Conservation (phyloP, 2,329 filamentous ascomycete species). For the Torrubiellomyces zombiae region DNA sequence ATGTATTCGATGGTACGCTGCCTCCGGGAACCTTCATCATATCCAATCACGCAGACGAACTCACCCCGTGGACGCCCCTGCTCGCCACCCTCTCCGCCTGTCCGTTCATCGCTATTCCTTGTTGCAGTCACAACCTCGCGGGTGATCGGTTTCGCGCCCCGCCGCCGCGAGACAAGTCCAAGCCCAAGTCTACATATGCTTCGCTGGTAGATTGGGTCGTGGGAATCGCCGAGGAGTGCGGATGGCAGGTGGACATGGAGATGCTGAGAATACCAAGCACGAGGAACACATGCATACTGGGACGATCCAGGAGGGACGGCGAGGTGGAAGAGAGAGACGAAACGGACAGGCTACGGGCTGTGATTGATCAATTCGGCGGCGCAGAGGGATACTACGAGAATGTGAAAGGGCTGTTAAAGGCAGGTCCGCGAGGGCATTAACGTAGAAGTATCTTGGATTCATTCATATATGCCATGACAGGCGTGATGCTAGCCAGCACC, state of each 20-base stretch:
- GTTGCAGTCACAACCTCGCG: slow-evolving; percentile 77
- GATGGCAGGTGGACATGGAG: slow-evolving; percentile 65
- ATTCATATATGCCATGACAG: no score
- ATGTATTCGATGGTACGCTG: slow-evolving; percentile 58
- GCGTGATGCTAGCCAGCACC: no score
- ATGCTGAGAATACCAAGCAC: slow-evolving; percentile 86
- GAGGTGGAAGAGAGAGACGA: slow-evolving; percentile 12
- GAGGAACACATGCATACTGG: slow-evolving; percentile 67
- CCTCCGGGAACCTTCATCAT: slow-evolving; percentile 70
- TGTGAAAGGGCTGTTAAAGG: slow-evolving; percentile 43
- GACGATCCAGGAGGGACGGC: slow-evolving; percentile 19
- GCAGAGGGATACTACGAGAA: slow-evolving; percentile 40
- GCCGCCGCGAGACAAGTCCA: slow-evolving; percentile 30
- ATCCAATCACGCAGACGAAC: slow-evolving; percentile 91
- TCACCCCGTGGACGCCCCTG: slow-evolving; percentile 90
- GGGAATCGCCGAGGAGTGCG: slow-evolving; percentile 51
- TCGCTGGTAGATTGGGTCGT: slow-evolving; percentile 68
- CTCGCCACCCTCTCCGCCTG: slow-evolving; percentile 59
- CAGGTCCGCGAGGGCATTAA: slow-evolving; percentile 22
- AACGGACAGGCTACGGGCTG: neutral
- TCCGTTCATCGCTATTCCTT: slow-evolving; percentile 86
- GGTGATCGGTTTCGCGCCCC: slow-evolving; percentile 59
- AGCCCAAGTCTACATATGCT: slow-evolving; percentile 56
- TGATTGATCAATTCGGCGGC: slow-evolving; percentile 33
- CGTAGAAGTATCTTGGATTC: no score